Conservation (phyloP, 1,284 basidiomycete species). For the Melampsora larici-populina region DNA sequence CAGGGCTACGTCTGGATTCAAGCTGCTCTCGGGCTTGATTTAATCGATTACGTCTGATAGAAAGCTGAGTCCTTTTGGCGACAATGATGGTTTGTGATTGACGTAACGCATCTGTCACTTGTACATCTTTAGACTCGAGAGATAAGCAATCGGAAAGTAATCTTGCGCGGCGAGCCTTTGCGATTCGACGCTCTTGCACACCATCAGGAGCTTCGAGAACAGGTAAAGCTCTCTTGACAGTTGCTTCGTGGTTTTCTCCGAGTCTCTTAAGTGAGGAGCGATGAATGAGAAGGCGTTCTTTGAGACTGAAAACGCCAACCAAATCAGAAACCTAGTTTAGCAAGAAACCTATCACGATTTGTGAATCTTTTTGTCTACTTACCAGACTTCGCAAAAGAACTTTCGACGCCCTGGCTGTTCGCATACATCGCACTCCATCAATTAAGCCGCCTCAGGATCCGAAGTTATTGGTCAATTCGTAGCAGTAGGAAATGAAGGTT, state of each 20-base stretch:
- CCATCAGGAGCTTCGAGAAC: conserved; percentile 27
- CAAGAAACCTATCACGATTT: too few relatives aligned
- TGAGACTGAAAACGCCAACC: conserved; percentile 9
- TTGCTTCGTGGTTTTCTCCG: conserved; percentile 17
- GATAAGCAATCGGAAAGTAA: background rate
- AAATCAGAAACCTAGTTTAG: too few relatives aligned
- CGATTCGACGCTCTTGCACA: conserved; percentile 18
- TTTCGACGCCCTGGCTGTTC: conserved; percentile 21
- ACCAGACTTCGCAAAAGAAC: conserved; percentile 39
- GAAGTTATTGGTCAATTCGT: too few relatives aligned
- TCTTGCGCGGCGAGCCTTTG: conserved; percentile 15
- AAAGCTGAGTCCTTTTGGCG: background rate
- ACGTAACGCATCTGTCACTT: background rate
- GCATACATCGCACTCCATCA: conserved; percentile 38
- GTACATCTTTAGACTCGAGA: conserved; percentile 6
- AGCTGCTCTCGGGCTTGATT: background rate
- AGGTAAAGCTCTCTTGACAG: conserved; percentile 16
- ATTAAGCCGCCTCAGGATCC: background rate
- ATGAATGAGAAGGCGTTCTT: conserved; percentile 34
- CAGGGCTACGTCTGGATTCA: background rate
- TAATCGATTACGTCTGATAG: conserved; percentile 4
- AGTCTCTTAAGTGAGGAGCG: conserved; percentile 28
- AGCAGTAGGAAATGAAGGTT: too few relatives aligned
- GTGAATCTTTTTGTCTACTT: background rate
- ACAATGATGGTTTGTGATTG: background rate